These are phyloP conservation scores for Penicillium atrosanguineum DNA, from an alignment of 495 filamentous ascomycete genomes.

Conservation along the genomic window DNA sequence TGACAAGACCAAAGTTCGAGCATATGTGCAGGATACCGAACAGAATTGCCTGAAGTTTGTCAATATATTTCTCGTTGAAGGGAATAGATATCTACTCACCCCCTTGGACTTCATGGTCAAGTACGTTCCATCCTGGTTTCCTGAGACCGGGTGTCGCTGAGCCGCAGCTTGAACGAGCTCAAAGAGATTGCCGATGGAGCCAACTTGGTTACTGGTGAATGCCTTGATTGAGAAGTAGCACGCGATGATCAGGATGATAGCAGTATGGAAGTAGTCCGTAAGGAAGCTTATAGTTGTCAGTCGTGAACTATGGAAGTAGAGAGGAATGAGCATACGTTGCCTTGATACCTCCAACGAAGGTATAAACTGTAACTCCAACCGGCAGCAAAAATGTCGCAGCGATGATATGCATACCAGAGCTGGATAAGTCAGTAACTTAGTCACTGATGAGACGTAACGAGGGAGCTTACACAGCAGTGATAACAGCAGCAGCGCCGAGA, in stretches of 20 bases:
- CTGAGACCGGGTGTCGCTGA: constrained; percentile 37
- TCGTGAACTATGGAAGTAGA: background rate
- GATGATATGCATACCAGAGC: constrained; percentile 46
- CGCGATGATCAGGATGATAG: constrained; percentile 46
- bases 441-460: background rate
- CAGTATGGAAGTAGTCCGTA: constrained; percentile 43
- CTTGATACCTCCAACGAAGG: constrained; percentile 47
- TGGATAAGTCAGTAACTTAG: constrained; percentile 3
- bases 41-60: constrained; percentile 29
- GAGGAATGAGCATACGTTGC: constrained; percentile 33
- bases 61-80: background rate
- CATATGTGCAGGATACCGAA: constrained; percentile 46
- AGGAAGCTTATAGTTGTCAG: constrained; percentile 35
- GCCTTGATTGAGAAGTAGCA: constrained; percentile 49
- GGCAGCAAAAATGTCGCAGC: constrained; percentile 44
- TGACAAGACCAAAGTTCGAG: constrained; percentile 41
- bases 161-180: constrained; percentile 46
- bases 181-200: constrained; percentile 42
- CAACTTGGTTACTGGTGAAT: constrained; percentile 36
- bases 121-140: constrained; percentile 47
- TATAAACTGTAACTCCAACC: constrained; percentile 43
- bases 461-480: constrained; percentile 33
- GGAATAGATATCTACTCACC: constrained; percentile 12
- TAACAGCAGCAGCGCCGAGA: constrained; percentile 38
- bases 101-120: constrained; percentile 51